These are phyloP conservation scores for Phytopythium oedochilum DNA, from an alignment of 352 stramenopile genomes.

Conservation along the genomic window DNA sequence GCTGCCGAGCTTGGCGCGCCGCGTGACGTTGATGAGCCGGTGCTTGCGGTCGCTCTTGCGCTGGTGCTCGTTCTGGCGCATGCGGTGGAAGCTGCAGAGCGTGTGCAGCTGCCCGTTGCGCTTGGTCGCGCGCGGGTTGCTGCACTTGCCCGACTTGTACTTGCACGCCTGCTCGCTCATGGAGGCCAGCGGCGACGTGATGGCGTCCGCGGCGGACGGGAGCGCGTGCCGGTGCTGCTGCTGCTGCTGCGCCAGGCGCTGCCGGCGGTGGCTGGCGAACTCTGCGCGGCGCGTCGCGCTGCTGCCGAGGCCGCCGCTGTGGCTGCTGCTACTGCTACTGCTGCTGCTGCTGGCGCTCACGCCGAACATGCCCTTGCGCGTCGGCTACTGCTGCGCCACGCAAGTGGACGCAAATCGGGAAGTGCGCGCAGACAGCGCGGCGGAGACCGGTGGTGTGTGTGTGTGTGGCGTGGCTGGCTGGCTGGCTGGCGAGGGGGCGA, in stretches of 20 bases:
- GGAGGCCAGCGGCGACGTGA: slow-evolving; percentile 38
- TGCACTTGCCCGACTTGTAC: slow-evolving; percentile 87
- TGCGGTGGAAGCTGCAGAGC: slow-evolving; percentile 80
- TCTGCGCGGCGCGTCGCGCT: neutral
- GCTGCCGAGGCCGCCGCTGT: neutral
- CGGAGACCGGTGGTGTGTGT: no score
- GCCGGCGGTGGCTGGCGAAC: neutral
- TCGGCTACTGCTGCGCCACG: neutral
- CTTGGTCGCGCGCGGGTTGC: slow-evolving; percentile 77
- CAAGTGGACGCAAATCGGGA: neutral
- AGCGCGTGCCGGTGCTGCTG: slow-evolving; percentile 1
- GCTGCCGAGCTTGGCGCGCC: slow-evolving; percentile 64
- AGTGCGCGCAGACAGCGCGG: neutral
- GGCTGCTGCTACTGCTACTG: neutral
- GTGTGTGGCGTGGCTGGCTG: no score
- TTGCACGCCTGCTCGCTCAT: slow-evolving; percentile 59
- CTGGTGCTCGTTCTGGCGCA: slow-evolving; percentile 83
- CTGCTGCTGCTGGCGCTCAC: neutral
- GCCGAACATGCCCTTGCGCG: neutral
- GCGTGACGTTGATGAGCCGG: slow-evolving; percentile 71
- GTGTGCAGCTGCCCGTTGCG: slow-evolving; percentile 83
- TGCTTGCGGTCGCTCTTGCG: slow-evolving; percentile 88
- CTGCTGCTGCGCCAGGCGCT: slow-evolving; percentile 4
- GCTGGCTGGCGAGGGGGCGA: neutral
- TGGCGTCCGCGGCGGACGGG: slow-evolving; percentile 24